Evolutionary conservation across 768 basidiomycete species (phyloP), one percentile per base, ranked within the genome.

Genomic region (Boletus vermiculosoides): DNA sequence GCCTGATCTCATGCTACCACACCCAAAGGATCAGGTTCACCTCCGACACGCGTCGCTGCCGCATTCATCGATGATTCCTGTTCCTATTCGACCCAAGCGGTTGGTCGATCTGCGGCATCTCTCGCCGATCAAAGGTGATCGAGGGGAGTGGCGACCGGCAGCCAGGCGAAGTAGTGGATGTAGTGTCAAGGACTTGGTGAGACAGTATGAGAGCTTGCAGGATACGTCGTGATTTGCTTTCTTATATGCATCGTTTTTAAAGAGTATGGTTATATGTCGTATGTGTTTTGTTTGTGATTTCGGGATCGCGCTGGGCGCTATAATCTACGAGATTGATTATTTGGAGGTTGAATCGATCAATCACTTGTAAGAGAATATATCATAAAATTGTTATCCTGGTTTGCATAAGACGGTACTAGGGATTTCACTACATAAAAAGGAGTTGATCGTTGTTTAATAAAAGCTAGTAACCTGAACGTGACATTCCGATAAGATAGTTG

Each of bases 171-270:
- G 81, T 56, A 88, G 89, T 63, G 82, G 81, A 15, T 78, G 80
- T 50, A 90, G 87, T 63, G 90, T 92, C 55, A 88, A 80, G 71
- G 88, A 91, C 50, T 68, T 92, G 52, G 82, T 90, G 50, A 77
- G 72, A 67, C 79, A 75, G 31, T 92, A 84, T 63, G 88, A 91
- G 70, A 69, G 46, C 5, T 59, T 63, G 61, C 45, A 31, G n/a
- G 66, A 67, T 8, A 16, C 28, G 11, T 62, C 28, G 11, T 62
- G 59, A 67, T 45, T 25, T 9, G 28, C 10, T 28, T 45, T 55
- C n/a, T n/a, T 39, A n/a, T 57, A 13, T 48, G 39, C 25, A 41
- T 39, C 46, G 28, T 30, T 48, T 36, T 40, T 39, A 34, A 30
- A 12, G 37, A 8, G n/a, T 39, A 52, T 45, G 20, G n/a, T 25